Conservation (phyloP, 352 stramenopile species). For the Pilasporangium apinafurcum region DNA sequence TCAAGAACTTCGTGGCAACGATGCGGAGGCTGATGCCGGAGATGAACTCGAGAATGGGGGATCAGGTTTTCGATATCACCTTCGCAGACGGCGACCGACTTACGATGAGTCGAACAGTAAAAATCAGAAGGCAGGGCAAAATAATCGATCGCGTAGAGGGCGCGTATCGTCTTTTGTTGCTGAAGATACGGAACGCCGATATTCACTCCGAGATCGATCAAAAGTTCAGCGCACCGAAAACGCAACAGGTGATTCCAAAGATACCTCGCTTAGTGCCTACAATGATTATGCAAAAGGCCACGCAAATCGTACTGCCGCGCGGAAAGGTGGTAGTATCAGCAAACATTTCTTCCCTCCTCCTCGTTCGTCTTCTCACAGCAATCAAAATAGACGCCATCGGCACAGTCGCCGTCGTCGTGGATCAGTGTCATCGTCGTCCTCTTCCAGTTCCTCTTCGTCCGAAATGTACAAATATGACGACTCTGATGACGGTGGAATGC, state of each 20-base stretch:
- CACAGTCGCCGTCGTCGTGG: conserved; percentile 21
- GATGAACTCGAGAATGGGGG: conserved; percentile 11
- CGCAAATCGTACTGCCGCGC: conserved; percentile 12
- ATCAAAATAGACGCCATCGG: conserved; percentile 13
- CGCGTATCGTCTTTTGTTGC: conserved; percentile 8
- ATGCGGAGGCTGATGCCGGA: conserved; percentile 16
- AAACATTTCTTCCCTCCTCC: conserved; percentile 18
- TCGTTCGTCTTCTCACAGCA: conserved; percentile 17
- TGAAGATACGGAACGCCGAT: conserved; percentile 31
- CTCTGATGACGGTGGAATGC: conserved; percentile 64
- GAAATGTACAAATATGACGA: conserved; percentile 58
- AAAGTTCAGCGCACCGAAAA: conserved; percentile 42
- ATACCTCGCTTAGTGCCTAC: conserved; percentile 35
- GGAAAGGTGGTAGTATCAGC: conserved; percentile 10
- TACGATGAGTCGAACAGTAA: conserved; percentile 10
- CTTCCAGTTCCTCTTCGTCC: conserved; percentile 38
- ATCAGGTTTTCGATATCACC: conserved; percentile 37
- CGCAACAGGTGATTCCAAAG: conserved; percentile 18
- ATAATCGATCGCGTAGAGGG: conserved; percentile 8
- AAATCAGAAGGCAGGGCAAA: conserved; percentile 3
- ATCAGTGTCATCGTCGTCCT: conserved; percentile 29
- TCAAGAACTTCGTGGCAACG: conserved; percentile 8
- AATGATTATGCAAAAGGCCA: conserved; percentile 68
- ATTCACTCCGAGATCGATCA: conserved; percentile 64
- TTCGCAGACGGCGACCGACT: conserved; percentile 25